Evolutionary conservation across 257 asterid species (phyloP).

Genomic region (Forsythia viridissima): DNA sequence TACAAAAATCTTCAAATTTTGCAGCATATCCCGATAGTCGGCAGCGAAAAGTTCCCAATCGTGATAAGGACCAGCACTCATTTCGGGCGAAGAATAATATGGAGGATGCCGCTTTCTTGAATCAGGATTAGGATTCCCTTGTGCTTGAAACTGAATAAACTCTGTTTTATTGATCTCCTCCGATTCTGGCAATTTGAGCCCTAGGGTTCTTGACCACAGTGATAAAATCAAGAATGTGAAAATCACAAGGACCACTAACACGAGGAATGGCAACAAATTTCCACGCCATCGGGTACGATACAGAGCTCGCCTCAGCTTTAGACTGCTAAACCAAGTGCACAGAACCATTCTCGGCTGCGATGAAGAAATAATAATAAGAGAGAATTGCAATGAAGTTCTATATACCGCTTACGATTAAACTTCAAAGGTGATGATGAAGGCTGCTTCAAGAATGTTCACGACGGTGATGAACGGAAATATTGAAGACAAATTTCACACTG

Average conservation of each 20-base stretch:
- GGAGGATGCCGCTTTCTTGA: neutral
- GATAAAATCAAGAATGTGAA: slow-evolving; percentile 21
- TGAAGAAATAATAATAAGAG: no score
- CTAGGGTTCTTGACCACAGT: slow-evolving; percentile 17
- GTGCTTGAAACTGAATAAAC: neutral
- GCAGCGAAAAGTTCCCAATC: slow-evolving; percentile 56
- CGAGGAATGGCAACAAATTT: slow-evolving; percentile 24
- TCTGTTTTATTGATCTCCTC: neutral
- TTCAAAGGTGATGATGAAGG: no score
- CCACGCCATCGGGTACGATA: slow-evolving; percentile 21
- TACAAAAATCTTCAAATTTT: slow-evolving; percentile 50
- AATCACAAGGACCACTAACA: slow-evolving; percentile 25
- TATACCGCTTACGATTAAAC: no score
- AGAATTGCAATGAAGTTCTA: no score
- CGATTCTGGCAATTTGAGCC: slow-evolving; percentile 10
- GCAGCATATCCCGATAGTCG: slow-evolving; percentile 64
- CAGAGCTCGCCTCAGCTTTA: slow-evolving; percentile 1
- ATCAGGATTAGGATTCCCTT: neutral
- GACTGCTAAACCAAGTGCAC: slow-evolving; percentile 10
- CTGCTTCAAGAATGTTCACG: no score
- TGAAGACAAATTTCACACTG: no score
- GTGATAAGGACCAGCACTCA: slow-evolving; percentile 47
- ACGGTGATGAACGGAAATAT: no score
- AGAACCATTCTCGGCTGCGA: neutral
- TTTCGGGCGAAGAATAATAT: slow-evolving; percentile 4